Percentiles rank a stretch among this genome's conserved stretches.
phyloP scores from a whole-genome alignment of 331 rosid species.

The Telfairia occidentalis region DNA sequence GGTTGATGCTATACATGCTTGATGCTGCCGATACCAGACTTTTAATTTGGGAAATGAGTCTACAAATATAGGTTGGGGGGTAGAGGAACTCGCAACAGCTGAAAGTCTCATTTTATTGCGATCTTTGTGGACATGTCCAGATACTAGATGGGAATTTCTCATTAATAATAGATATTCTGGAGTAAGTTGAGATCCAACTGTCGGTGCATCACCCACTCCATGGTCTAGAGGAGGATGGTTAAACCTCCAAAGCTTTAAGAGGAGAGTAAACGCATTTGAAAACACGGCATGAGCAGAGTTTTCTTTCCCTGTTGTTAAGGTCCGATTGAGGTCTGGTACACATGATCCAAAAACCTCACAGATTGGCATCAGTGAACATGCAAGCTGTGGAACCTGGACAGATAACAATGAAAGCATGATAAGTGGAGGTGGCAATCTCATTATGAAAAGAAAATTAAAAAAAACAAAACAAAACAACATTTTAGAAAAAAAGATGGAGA shows the following conservation, averaged over 20 bases:
- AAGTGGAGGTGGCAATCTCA: not conserved
- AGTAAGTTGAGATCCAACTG: slow-evolving; percentile 86
- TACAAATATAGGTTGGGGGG: slow-evolving; percentile 70
- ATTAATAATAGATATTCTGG: slow-evolving; percentile 84
- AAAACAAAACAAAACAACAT: not conserved
- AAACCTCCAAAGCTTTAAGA: slow-evolving; percentile 85
- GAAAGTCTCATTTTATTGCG: slow-evolving; percentile 75
- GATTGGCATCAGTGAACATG: slow-evolving; percentile 96
- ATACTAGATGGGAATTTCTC: slow-evolving; percentile 72
- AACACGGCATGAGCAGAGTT: slow-evolving; percentile 87
- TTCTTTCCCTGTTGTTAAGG: slow-evolving; percentile 58
- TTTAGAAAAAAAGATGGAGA: not conserved
- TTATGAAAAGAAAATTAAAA: not conserved
- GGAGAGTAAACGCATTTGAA: slow-evolving; percentile 93
- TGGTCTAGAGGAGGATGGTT: slow-evolving; percentile 89
- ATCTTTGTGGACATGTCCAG: slow-evolving; percentile 42
- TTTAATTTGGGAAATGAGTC: slow-evolving; percentile 93
- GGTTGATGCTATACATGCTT: slow-evolving; percentile 96
- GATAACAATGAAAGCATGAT: slow-evolving; percentile 19
- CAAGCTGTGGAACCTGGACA: slow-evolving; percentile 89
- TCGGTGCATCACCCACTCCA: slow-evolving; percentile 87
- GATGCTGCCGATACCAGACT: slow-evolving; percentile 93
- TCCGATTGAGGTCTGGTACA: slow-evolving; percentile 69
- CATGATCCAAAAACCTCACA: slow-evolving; percentile 97
- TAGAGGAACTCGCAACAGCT: slow-evolving; percentile 56